These are phyloP conservation scores for Salinomyces thailandicus DNA, from an alignment of 2,329 filamentous ascomycete species.

Conservation along the genomic window DNA sequence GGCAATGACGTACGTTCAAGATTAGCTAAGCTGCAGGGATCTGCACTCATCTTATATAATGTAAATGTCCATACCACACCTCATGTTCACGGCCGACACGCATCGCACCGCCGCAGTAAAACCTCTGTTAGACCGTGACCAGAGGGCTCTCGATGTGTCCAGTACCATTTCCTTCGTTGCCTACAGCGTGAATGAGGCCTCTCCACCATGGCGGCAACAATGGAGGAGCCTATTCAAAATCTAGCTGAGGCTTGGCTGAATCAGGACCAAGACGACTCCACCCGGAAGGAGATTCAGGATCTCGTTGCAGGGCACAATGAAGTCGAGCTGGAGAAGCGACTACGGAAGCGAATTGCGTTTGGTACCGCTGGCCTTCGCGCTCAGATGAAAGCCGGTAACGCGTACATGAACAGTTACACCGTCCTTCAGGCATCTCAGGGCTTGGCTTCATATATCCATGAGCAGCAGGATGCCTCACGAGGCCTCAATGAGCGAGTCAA, in stretches of 20 bases:
- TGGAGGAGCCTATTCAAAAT: constrained; percentile 4
- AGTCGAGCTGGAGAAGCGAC: constrained; percentile 42
- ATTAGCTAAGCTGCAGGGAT: no score
- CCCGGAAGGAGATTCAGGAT: constrained; percentile 44
- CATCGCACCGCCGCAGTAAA: no score
- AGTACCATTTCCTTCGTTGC: no score
- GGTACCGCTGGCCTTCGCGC: constrained; percentile 53
- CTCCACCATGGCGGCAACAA: constrained; percentile 2
- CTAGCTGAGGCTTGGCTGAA: constrained; percentile 48
- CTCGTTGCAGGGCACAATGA: constrained; percentile 37
- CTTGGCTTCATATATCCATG: constrained; percentile 49
- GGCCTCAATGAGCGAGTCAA: constrained; percentile 30
- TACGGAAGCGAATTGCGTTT: constrained; percentile 49
- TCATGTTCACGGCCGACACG: no score
- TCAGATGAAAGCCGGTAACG: constrained; percentile 56
- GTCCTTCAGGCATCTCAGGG: constrained; percentile 50
- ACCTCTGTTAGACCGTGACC: no score
- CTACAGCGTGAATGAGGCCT: no score
- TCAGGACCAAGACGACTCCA: constrained; percentile 45
- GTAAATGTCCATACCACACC: no score
- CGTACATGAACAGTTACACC: constrained; percentile 32
- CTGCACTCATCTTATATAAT: no score
- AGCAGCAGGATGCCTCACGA: constrained; percentile 24
- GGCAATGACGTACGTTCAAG: no score
- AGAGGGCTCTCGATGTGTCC: no score